These are phyloP conservation scores for Aspergillus pseudoterreus DNA, from an alignment of 2,329 filamentous ascomycete species.

Conservation along the genomic window DNA sequence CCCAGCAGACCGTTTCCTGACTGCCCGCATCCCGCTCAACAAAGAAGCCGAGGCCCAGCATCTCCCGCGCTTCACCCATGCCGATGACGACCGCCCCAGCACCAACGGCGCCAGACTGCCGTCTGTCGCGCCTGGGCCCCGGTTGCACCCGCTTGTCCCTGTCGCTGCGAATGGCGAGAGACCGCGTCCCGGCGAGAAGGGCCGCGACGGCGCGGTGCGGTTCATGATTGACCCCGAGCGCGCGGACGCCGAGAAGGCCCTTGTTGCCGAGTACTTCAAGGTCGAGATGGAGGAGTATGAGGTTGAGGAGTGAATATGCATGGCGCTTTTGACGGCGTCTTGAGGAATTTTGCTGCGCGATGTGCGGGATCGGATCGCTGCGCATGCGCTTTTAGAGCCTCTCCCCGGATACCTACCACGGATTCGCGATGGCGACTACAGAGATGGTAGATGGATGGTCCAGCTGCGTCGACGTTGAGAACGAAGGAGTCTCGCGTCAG, in stretches of 20 bases:
- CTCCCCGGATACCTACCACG: too few relatives aligned
- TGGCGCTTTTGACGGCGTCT: too few relatives aligned
- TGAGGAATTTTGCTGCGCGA: too few relatives aligned
- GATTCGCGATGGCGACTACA: too few relatives aligned
- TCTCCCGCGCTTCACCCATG: slow-evolving; percentile 61
- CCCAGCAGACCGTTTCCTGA: slow-evolving; percentile 74
- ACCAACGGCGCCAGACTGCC: slow-evolving; percentile 15
- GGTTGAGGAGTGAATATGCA: slow-evolving; percentile 25
- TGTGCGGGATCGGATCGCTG: too few relatives aligned
- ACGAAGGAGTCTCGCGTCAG: too few relatives aligned
- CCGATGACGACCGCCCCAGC: slow-evolving; percentile 31
- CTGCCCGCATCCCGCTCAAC: slow-evolving; percentile 82
- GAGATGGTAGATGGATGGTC: too few relatives aligned
- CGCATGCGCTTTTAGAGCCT: neutral
- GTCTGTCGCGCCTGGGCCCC: neutral
- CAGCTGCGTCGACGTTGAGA: too few relatives aligned
- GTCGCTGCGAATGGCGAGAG: slow-evolving; percentile 45
- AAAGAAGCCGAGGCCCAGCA: slow-evolving; percentile 66
- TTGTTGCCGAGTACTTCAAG: slow-evolving; percentile 65
- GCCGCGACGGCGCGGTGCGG: slow-evolving; percentile 70
- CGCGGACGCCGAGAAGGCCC: slow-evolving; percentile 66
- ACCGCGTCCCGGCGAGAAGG: slow-evolving; percentile 40
- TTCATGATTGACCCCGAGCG: slow-evolving; percentile 83
- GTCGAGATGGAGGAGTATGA: slow-evolving; percentile 69
- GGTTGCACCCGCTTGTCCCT: slow-evolving; percentile 41